Evolutionary conservation across 441 rosid species (phyloP), one percentile per base, ranked within the genome.

Genomic region (Erodium moschatum): DNA sequence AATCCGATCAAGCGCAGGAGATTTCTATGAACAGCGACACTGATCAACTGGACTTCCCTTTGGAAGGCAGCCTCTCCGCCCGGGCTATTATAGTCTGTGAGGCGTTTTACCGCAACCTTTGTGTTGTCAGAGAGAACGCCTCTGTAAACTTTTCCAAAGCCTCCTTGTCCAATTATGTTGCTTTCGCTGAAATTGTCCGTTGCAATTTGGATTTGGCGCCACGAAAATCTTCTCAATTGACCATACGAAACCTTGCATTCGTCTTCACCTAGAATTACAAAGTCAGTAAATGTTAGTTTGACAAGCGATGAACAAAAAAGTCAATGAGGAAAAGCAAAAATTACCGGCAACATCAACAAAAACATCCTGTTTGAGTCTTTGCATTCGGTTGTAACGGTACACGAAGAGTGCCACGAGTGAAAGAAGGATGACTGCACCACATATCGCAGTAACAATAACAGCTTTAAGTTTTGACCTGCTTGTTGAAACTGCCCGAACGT

Each of bases 311-410:
- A 35, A 38, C 11, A 20, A 10, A 8, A 62, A 16, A 33, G 46
- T 44, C 60, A n/a, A 20, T 48, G 64, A 52, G 48, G 19, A 24
- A 69, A 68, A 70, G 62, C 12, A 54, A 69, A 2, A 70, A 56
- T 73, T 78, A 89, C 98, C 95, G 67, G 95, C 69, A 73, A 93
- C 96, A 73, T 93, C 98, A 48, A 87, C 79, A 67, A 91, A 93
- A 67, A 75, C 35, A 64, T 88, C 97, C 18, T 64, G 72, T 63
- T 74, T 81, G 74, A 38, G 74, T 72, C 72, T 85, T 73, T 68
- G 81, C 15, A 77, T 46, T 72, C 72, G 84, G 65, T 80, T 81
- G 73, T 74, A 85, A n/a, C 82, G 81, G 72, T 73, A 87, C 42
- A 73, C 81, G 72, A 85, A 80, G 75, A 85, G 72, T 33, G 80